A percentile compares a stretch with the other conserved stretches of the same genome.
Conservation (phyloP, 352 stramenopile species). For the Globisporangium parvum region DNA sequence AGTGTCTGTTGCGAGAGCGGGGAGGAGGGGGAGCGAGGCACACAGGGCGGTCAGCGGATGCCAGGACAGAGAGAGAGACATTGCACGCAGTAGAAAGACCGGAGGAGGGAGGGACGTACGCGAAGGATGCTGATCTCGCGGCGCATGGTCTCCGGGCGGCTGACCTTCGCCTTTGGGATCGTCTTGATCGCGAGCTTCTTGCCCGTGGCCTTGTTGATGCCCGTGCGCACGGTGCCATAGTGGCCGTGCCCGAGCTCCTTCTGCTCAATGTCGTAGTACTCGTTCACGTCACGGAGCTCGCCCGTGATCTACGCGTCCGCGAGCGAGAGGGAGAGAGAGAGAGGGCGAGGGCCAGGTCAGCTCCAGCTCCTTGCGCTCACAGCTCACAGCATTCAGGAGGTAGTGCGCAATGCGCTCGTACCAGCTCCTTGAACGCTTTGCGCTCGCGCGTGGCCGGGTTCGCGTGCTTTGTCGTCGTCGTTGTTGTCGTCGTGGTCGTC, state of each 20-base stretch:
- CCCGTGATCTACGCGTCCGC: slow-evolving; percentile 85
- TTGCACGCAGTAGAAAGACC: not conserved
- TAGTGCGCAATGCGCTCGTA: slow-evolving; percentile 12
- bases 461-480: slow-evolving; percentile 16
- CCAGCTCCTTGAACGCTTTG: slow-evolving; percentile 69
- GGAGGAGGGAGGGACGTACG: slow-evolving; percentile 26
- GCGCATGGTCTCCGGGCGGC: slow-evolving; percentile 93
- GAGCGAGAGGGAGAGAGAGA: not conserved
- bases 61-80: not conserved
- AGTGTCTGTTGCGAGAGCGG: slow-evolving; percentile 34
- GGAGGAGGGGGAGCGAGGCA: too few relatives aligned
- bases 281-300: slow-evolving; percentile 74
- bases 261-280: slow-evolving; percentile 86
- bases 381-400: not conserved
- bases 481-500: slow-evolving; percentile 14
- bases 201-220: slow-evolving; percentile 89
- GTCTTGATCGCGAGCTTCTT: slow-evolving; percentile 98
- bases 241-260: slow-evolving; percentile 89
- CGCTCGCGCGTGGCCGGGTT: slow-evolving; percentile 46
- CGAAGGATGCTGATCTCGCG: slow-evolving; percentile 90
- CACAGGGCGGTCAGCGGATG: not conserved
- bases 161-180: slow-evolving; percentile 96
- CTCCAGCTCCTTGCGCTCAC: not conserved
- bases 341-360: not conserved
- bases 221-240: slow-evolving; percentile 97